Base-by-base conservation (phyloP, 75 land plant species). In the Cunninghamia lanceolata region DNA sequence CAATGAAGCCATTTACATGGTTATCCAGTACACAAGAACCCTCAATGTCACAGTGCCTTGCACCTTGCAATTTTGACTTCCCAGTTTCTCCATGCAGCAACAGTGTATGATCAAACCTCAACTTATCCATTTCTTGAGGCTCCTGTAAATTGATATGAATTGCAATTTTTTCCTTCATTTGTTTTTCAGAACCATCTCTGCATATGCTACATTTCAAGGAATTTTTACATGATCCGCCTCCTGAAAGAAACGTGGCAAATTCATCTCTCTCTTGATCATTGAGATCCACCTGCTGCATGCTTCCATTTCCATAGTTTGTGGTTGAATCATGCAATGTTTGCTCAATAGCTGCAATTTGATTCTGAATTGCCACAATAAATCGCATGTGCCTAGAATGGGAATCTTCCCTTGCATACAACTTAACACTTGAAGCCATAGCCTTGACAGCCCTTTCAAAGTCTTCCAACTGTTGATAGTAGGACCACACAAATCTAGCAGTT, bases 391-490 rank as follows among this genome's bases (percentile, higher is more conserved):
- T 88, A 14, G 85, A 85, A 38, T 86, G 54, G 34, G 94, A 86
- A 91, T 88, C 88, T 63, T 91, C 90, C 19, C 85, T 89, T 59
- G 82, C 19, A 70, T 80, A 80, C 4, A 88, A 87, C 52, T 86
- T 87, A 46, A 82, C 87, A 21, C 66, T 63, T 74, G 78, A 25
- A 45, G 85, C 38, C 10, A 90, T 87, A 15, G 63, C 66, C 39
- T 59, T 75, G 28, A 91, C 87, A 47, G 94, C 95, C 85, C 89
- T 91, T 83, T 89, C 92, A 88, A 94, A 94, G 59, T 94, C 95
- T 83, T 94, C 95, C 88, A 94, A 80, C 95, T 94, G 85, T 43
- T 46, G 14, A 66, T 43, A 52, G 38, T 32, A 86, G 56, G 17
- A 32, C 39, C 88, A 85, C 43, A 21, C 35, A 35, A 15, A 74